Percentiles rank a stretch among this genome's conserved stretches.
phyloP scores from a whole-genome alignment of 2,329 filamentous ascomycete species.

The Verticillium albo-atrum region DNA sequence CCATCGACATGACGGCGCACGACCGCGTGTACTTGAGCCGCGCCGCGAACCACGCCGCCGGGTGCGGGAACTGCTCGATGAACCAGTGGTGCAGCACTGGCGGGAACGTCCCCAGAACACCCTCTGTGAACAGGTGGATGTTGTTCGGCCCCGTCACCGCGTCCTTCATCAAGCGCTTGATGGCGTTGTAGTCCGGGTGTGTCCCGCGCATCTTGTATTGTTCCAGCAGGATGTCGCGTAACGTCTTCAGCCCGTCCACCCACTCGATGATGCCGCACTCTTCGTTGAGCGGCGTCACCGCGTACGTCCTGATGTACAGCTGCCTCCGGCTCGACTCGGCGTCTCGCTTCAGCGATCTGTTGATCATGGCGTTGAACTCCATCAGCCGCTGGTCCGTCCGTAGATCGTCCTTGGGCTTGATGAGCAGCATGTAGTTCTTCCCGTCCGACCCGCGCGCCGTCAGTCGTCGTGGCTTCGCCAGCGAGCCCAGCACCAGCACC shows the following conservation, averaged over 20 bases:
- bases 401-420: constrained; percentile 97
- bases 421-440: constrained; percentile 80
- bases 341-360: constrained; percentile 86
- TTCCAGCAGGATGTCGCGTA: constrained; percentile 82
- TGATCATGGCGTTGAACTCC: constrained; percentile 99
- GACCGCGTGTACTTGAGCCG: constrained; percentile 87
- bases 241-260: constrained; percentile 92
- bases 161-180: constrained; percentile 61
- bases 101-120: constrained; percentile 63
- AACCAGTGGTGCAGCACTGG: constrained; percentile 93
- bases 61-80: constrained; percentile 88
- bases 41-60: constrained; percentile 86
- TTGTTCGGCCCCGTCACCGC: constrained; percentile 54
- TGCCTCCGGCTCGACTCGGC: constrained; percentile 85
- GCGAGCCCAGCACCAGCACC: constrained; percentile 82
- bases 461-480: constrained; percentile 88
- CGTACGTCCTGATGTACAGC: constrained; percentile 94
- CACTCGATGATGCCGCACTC: constrained; percentile 98
- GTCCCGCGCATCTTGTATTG: constrained; percentile 75
- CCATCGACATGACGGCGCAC: constrained; percentile 99
- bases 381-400: constrained; percentile 96
- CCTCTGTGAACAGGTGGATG: constrained; percentile 65
- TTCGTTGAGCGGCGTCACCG: constrained; percentile 93
- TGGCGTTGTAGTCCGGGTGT: constrained; percentile 61
- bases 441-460: constrained; percentile 87